phyloP scores from a whole-genome alignment of 2,329 filamentous ascomycete genomes.

The Dactylellina parvicollis region DNA sequence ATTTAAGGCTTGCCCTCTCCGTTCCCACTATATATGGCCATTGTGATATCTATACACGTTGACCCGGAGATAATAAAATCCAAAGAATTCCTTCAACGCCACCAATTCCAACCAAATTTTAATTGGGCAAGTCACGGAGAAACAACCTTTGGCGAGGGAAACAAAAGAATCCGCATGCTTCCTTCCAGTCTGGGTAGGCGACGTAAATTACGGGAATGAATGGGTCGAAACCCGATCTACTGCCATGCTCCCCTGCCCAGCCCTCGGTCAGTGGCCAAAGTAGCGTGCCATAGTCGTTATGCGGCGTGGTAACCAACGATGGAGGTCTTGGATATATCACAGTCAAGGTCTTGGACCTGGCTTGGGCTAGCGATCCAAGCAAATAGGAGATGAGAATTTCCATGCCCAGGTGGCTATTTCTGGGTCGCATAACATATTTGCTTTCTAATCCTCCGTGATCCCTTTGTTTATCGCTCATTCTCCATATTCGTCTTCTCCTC shows the following conservation, averaged over 20 bases:
- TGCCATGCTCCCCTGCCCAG: slow-evolving; percentile 13
- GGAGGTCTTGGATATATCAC: slow-evolving; percentile 13
- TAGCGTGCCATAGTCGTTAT: slow-evolving; percentile 20
- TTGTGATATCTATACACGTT: no score
- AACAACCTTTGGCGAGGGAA: neutral
- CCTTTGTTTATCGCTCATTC: slow-evolving; percentile 50
- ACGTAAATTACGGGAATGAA: neutral
- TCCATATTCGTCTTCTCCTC: slow-evolving; percentile 55
- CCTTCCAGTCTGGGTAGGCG: slow-evolving; percentile 13
- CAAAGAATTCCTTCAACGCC: no score
- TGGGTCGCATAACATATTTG: slow-evolving; percentile 7
- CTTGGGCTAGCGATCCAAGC: slow-evolving; percentile 34
- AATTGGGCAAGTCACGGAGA: neutral
- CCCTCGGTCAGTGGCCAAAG: slow-evolving; percentile 27
- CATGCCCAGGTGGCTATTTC: slow-evolving; percentile 26
- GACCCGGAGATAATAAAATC: no score
- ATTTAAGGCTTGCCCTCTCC: no score
- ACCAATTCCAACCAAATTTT: no score
- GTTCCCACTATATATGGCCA: no score
- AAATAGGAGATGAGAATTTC: slow-evolving; percentile 35
- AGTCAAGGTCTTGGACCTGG: slow-evolving; percentile 34
- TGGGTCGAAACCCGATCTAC: slow-evolving; percentile 17
- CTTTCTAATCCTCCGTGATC: neutral
- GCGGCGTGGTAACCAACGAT: slow-evolving; percentile 20
- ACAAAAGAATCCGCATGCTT: neutral